These are phyloP conservation scores for Herpetospermum pedunculosum DNA, from an alignment of 306 rosid genomes.

Conservation along the genomic window DNA sequence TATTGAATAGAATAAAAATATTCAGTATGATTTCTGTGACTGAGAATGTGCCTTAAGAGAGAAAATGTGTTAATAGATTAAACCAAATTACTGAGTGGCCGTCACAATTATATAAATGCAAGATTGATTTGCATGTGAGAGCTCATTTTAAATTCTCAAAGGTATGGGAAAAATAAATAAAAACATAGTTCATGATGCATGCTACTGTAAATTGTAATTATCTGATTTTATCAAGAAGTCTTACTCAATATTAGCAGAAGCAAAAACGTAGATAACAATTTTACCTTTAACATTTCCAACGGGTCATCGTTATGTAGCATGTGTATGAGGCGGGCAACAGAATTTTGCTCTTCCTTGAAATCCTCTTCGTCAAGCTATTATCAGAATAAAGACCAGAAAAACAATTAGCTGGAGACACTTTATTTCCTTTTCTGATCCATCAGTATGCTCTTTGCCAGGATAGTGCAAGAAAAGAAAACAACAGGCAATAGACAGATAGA, in stretches of 20 bases:
- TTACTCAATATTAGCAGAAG: background rate
- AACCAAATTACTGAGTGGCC: background rate
- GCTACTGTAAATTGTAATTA: background rate
- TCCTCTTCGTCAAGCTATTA: conserved; percentile 39
- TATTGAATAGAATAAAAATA: background rate
- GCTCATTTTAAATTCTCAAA: background rate
- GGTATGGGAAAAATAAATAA: background rate
- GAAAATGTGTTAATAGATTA: background rate
- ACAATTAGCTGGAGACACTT: background rate
- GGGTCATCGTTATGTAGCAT: conserved; percentile 39
- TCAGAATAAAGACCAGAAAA: conserved; percentile 11
- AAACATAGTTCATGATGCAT: background rate
- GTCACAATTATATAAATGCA: background rate
- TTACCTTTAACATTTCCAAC: conserved; percentile 39
- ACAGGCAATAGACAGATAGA: background rate
- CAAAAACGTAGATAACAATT: background rate
- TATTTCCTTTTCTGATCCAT: background rate
- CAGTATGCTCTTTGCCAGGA: background rate
- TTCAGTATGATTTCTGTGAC: background rate
- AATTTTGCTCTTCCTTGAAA: conserved; percentile 39
- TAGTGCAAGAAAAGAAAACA: conserved; percentile 8
- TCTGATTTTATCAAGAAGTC: background rate
- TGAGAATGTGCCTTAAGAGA: background rate
- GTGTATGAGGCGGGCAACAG: conserved; percentile 43
- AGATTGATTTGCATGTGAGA: background rate